Evolutionary conservation across 495 filamentous ascomycete species (phyloP), one percentile per base, ranked within the genome.

Genomic region (Talaromyces wortmannii): DNA sequence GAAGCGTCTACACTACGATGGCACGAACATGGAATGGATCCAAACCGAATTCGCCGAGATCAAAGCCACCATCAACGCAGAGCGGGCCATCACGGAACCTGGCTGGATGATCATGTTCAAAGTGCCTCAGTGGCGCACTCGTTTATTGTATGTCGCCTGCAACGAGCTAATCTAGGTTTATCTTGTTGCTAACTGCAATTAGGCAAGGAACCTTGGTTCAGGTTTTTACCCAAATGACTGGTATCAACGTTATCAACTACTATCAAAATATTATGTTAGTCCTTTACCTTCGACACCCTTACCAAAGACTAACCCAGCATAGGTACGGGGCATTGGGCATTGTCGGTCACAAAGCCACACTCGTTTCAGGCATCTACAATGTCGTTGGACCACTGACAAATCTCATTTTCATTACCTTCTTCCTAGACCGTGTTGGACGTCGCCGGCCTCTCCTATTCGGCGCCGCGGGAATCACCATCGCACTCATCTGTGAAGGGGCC

Each of bases 311-410:
- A 40, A 40, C 36, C 36, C 36, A 40, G 36, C 36, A 40, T 31
- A 50, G 48, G 48, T 84, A 83, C 67, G 62, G 76, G n/a, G 67
- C 77, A 15, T 69, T 85, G 4, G 81, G 81, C 5, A 77, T 85
- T 18, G 73, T 67, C 0, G 80, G 77, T 3, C 70, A 67, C 46
- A 69, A 72, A 18, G 73, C 68, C 32, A 67, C 81, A 11, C 76
- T 85, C 0, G 77, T 85, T 2, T 74, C 76, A 6, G 81, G 79
- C 7, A 73, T 84, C 46, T 85, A 85, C 66, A 85, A 85, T 55
- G 78, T 79, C 31, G 69, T 83, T 17, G 80, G 80, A 12, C 79
- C 80, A 16, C 45, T 83, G 11, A 64, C 73, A 45, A 80, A 73
- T 58, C 59, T 78, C 2, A 58, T 78, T 56, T 78, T 77, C 57